These are phyloP conservation scores for Brasenia schreberi DNA, from an alignment of 164 flowering plant species.

Conservation along the genomic window DNA sequence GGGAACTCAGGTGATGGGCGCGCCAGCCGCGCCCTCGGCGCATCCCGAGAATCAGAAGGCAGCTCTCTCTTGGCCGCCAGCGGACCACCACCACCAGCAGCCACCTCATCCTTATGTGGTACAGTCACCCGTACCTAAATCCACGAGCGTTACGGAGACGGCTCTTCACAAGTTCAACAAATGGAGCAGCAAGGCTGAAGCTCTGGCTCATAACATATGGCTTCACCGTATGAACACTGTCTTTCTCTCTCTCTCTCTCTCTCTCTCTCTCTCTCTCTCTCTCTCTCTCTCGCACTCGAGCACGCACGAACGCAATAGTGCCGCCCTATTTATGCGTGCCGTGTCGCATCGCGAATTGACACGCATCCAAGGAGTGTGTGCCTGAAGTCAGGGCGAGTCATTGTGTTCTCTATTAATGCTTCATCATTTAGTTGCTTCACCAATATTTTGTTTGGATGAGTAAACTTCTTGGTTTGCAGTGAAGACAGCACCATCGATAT, in stretches of 20 bases:
- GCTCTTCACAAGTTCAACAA: slow-evolving; percentile 23
- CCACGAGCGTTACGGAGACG: slow-evolving; percentile 28
- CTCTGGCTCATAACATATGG: slow-evolving; percentile 36
- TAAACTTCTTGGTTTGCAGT: slow-evolving; percentile 15
- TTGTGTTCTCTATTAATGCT: no score
- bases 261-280: neutral
- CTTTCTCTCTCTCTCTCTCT: neutral
- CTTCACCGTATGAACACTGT: slow-evolving; percentile 20
- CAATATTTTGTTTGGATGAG: no score
- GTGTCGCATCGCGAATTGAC: neutral
- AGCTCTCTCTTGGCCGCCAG: slow-evolving; percentile 33
- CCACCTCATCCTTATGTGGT: slow-evolving; percentile 25
- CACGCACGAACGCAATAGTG: neutral
- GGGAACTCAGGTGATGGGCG: slow-evolving; percentile 71
- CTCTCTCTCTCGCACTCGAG: neutral
- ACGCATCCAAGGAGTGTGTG: neutral
- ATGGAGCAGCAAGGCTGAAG: slow-evolving; percentile 29
- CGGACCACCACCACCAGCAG: slow-evolving; percentile 11
- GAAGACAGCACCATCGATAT: slow-evolving; percentile 38
- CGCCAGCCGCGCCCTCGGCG: slow-evolving; percentile 44
- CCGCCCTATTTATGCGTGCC: no score
- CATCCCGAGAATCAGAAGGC: slow-evolving; percentile 69
- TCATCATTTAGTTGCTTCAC: no score
- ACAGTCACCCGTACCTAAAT: slow-evolving; percentile 21
- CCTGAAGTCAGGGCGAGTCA: no score